These are phyloP conservation scores for Penicillium olsonii DNA, from an alignment of 2,329 filamentous ascomycete species.

Conservation along the genomic window DNA sequence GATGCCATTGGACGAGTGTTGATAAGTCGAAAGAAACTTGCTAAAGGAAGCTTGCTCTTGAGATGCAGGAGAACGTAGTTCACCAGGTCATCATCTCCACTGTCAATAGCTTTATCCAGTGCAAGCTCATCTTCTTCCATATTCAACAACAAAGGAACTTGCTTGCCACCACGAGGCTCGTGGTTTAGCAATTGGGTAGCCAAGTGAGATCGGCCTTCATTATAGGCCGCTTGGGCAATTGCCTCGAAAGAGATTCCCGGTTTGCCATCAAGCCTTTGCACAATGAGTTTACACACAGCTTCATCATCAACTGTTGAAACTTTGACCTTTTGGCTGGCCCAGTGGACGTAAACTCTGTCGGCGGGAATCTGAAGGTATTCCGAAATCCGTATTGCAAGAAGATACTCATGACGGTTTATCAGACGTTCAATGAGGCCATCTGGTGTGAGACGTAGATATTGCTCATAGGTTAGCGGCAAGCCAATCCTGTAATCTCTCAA, in stretches of 20 bases:
- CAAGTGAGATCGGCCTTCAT: conserved; percentile 85
- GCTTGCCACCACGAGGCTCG: conserved; percentile 90
- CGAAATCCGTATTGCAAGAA: conserved; percentile 84
- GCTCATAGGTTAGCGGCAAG: conserved; percentile 86
- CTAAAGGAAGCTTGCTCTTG: conserved; percentile 85
- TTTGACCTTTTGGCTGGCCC: conserved; percentile 93
- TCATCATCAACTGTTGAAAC: conserved; percentile 84
- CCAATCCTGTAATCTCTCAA: conserved; percentile 90
- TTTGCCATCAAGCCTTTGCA: conserved; percentile 82
- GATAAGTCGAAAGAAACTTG: conserved; percentile 89
- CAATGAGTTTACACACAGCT: conserved; percentile 79
- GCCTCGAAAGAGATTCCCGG: conserved; percentile 93
- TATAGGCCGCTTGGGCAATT: conserved; percentile 88
- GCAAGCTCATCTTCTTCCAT: conserved; percentile 97
- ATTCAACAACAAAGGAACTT: conserved; percentile 86
- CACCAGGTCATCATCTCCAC: conserved; percentile 91
- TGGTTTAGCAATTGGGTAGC: conserved; percentile 91
- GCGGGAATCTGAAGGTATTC: conserved; percentile 83
- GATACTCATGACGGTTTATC: conserved; percentile 85
- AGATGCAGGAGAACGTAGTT: conserved; percentile 84
- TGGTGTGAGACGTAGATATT: conserved; percentile 86
- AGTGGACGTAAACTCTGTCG: conserved; percentile 91
- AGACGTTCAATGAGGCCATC: conserved; percentile 84
- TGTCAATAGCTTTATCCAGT: conserved; percentile 94
- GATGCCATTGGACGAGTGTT: conserved; percentile 83